phyloP scores from a whole-genome alignment of 2,329 filamentous ascomycete genomes.

The Xylariaceae sp. region DNA sequence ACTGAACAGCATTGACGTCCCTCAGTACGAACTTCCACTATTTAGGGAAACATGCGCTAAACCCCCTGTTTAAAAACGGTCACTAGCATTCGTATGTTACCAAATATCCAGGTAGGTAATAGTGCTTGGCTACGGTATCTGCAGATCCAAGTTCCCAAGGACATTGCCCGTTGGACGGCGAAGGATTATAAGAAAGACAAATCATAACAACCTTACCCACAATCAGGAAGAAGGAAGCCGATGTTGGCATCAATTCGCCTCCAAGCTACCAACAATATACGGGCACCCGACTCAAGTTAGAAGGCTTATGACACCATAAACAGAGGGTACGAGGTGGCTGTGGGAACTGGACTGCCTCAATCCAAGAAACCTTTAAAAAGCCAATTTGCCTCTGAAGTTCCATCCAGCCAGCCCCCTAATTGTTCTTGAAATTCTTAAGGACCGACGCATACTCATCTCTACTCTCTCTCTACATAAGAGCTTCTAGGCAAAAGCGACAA shows the following conservation, averaged over 20 bases:
- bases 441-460: neutral
- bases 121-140: slow-evolving; percentile 5
- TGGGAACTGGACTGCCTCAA: slow-evolving; percentile 10
- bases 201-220: neutral
- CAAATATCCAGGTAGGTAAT: slow-evolving; percentile 7
- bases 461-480: neutral
- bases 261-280: too few species aligned
- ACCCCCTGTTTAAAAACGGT: too few species aligned
- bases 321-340: slow-evolving; percentile 7
- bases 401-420: neutral
- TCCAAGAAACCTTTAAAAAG: slow-evolving; percentile 10
- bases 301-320: neutral
- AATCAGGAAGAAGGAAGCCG: slow-evolving; percentile 1
- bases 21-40: neutral
- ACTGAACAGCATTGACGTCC: neutral
- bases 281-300: neutral
- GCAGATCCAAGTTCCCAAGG: neutral
- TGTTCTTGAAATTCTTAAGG: neutral
- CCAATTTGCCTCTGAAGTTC: neutral
- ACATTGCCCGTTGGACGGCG: neutral
- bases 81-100: too few species aligned
- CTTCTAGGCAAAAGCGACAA: neutral
- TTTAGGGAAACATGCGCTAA: too few species aligned
- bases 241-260: too few species aligned
- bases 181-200: slow-evolving; percentile 3